Evolutionary conservation across 345 rosid species (phyloP).

Genomic region (Eucalyptus sideroxylon): DNA sequence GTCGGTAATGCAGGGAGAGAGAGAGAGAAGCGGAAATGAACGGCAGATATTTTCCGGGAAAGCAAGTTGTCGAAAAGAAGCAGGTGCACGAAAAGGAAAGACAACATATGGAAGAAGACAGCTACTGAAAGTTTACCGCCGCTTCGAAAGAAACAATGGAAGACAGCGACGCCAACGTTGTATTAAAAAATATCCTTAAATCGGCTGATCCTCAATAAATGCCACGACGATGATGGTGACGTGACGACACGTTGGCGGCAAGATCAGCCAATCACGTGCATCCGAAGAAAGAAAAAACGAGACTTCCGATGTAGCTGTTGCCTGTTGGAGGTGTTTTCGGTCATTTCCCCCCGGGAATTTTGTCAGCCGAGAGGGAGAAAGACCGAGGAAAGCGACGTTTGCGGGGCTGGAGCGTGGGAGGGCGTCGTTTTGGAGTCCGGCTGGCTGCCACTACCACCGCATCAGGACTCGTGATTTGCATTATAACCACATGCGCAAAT

Average conservation of each 20-base stretch:
- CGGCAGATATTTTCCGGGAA: background rate
- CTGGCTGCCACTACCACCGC: background rate
- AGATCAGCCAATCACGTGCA: background rate
- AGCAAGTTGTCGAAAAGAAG: background rate
- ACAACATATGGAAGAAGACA: background rate
- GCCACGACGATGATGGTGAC: background rate
- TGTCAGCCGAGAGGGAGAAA: background rate
- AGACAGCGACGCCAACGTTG: background rate
- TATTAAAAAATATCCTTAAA: background rate
- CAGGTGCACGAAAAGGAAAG: background rate
- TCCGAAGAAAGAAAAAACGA: background rate
- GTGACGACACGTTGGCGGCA: background rate
- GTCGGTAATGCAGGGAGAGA: background rate
- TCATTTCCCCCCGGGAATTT: background rate
- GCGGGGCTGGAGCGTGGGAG: background rate
- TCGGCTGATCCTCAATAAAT: background rate
- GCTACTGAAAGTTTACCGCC: background rate
- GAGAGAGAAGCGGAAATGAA: background rate
- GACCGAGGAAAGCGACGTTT: background rate
- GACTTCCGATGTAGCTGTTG: background rate
- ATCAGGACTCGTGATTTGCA: background rate
- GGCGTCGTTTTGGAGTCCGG: background rate
- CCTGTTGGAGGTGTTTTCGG: background rate
- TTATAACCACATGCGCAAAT: background rate
- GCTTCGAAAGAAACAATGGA: background rate